Evolutionary conservation across 2,329 filamentous ascomycete genomes (phyloP).

Genomic region (Aspergillus udagawae): DNA sequence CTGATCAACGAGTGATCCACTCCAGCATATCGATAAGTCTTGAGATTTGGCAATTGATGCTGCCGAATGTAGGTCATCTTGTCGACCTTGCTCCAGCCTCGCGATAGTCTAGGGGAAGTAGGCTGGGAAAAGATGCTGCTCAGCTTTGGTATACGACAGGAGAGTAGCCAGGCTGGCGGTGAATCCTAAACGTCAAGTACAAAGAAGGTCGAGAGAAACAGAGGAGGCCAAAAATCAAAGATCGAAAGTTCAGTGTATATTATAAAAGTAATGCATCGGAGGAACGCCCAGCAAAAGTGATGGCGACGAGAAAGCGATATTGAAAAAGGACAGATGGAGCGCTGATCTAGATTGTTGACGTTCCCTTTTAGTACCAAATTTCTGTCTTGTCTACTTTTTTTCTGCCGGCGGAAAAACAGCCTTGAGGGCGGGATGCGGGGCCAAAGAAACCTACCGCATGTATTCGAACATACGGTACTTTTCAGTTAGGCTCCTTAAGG

Average conservation of each 20-base stretch:
- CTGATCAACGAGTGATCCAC: constrained; percentile 89
- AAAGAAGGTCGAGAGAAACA: constrained; percentile 1
- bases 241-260: background rate
- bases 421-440: background rate
- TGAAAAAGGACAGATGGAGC: constrained; percentile 7
- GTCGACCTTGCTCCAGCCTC: constrained; percentile 2
- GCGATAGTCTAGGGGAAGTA: background rate
- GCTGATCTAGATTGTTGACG: constrained; percentile 1
- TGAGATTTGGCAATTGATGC: constrained; percentile 79
- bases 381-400: constrained; percentile 15
- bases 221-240: background rate
- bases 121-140: background rate
- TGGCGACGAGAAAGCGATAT: constrained; percentile 3
- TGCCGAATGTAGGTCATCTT: constrained; percentile 94
- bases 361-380: constrained; percentile 4
- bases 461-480: background rate
- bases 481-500: background rate
- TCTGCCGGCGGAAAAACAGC: constrained; percentile 22
- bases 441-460: background rate
- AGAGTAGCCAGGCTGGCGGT: constrained; percentile 1
- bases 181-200: background rate
- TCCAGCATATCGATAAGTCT: constrained; percentile 90
- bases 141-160: background rate
- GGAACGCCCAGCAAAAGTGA: constrained; percentile 3
- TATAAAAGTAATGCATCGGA: background rate